Evolutionary conservation across 441 rosid genomes (phyloP).

Genomic region (Bruguiera hainesii): DNA sequence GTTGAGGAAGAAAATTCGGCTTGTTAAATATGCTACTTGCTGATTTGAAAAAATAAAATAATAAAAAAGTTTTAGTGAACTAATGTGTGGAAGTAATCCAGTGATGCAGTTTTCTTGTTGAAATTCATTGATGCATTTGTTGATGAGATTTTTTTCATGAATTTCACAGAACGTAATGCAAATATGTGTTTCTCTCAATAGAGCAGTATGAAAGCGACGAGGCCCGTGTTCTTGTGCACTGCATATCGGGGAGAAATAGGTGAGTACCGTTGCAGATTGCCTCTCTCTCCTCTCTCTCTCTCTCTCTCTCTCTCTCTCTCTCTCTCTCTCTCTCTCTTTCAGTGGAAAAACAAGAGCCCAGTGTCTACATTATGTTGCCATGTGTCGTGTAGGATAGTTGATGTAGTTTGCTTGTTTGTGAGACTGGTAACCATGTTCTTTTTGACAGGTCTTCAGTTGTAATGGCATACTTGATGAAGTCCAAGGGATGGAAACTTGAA

Average conservation of each 20-base stretch:
- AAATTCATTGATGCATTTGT: too few relatives aligned
- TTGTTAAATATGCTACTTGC: too few relatives aligned
- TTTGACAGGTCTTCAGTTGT: conserved; percentile 81
- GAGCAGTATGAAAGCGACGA: conserved; percentile 88
- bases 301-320: not conserved
- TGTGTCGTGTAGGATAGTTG: not conserved
- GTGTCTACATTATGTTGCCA: not conserved
- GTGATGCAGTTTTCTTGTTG: too few relatives aligned
- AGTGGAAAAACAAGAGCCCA: not conserved
- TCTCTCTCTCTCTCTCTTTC: not conserved
- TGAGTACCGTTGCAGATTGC: conserved; percentile 19
- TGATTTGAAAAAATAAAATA: too few relatives aligned
- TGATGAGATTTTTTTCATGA: not conserved
- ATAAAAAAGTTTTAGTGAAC: too few relatives aligned
- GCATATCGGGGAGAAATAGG: conserved; percentile 97
- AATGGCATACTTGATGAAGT: conserved; percentile 87
- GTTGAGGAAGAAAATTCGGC: too few relatives aligned
- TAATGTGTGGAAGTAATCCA: too few relatives aligned
- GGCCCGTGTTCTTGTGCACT: conserved; percentile 95
- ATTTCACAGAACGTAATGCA: not conserved
- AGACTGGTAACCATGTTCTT: conserved; percentile 4
- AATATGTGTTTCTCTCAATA: conserved; percentile 29
- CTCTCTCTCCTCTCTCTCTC: not conserved
- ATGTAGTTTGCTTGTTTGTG: not conserved
- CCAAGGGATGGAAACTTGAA: conserved; percentile 77